Evolutionary conservation across 768 basidiomycete species (phyloP).

Genomic region (Mycena haematopus): DNA sequence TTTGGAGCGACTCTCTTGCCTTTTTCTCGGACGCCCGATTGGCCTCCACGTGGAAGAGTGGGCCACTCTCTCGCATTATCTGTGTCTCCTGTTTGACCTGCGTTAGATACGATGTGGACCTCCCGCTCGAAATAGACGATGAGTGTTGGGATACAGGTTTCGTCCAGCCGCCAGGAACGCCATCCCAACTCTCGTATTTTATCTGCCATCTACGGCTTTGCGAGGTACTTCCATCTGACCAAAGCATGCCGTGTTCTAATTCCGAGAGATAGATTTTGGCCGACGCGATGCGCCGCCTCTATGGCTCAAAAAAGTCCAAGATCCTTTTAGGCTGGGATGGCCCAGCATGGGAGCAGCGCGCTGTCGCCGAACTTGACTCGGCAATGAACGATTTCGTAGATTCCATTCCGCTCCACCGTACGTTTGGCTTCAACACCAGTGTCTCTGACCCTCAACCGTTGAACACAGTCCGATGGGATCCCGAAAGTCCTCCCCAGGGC

Average conservation of each 20-base stretch:
- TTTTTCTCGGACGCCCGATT: constrained; percentile 67
- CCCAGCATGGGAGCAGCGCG: constrained; percentile 59
- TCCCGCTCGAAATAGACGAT: constrained; percentile 64
- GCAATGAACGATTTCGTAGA: constrained; percentile 68
- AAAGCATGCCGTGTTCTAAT: not conserved
- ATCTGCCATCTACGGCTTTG: constrained; percentile 58
- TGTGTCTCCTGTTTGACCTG: not conserved
- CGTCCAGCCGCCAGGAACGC: constrained; percentile 67
- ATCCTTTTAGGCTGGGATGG: constrained; percentile 46
- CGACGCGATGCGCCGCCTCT: constrained; percentile 65
- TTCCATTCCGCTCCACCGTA: constrained; percentile 61
- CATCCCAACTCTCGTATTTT: constrained; percentile 60
- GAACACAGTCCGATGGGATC: constrained; percentile 32
- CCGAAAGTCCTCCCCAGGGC: constrained; percentile 29
- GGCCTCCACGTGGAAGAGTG: constrained; percentile 76
- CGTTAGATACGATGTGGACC: constrained; percentile 66
- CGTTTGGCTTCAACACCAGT: constrained; percentile 7
- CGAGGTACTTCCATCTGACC: constrained; percentile 34
- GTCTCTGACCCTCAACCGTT: not conserved
- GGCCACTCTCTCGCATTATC: not conserved
- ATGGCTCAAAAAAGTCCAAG: constrained; percentile 49
- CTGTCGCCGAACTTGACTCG: constrained; percentile 68
- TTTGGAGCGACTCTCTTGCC: constrained; percentile 43
- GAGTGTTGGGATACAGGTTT: constrained; percentile 58
- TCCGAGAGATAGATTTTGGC: constrained; percentile 49